Evolutionary conservation across 805 yeast genomes (phyloP), one percentile per base, ranked within the genome.

Genomic region (Candida dendrica): DNA sequence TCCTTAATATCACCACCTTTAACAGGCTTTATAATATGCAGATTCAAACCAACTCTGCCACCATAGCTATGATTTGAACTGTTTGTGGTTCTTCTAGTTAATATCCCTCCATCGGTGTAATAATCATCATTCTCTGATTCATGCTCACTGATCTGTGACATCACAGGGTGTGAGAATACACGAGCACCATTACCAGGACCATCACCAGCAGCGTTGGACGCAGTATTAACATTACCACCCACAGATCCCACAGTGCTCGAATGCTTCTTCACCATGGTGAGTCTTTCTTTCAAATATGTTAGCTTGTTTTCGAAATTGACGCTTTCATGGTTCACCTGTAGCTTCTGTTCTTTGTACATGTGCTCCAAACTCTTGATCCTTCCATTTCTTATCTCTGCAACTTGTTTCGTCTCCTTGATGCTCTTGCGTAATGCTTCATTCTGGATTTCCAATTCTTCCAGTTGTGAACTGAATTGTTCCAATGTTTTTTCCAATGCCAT

Each of bases 11-110:
- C 13, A 3, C 49, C 55, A 17, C 84, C 84, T 41, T 80, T 65
- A 33, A 79, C 36, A 1, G 85, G 84, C 56, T 79, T 80, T 16
- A 81, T 77, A 7, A 82, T 81, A 40, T 77, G 61, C 45, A 79
- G 62, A 54, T 78, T 76, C 38, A 78, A 60, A 1, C 83, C 83
- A 17, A 64, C 61, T 45, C 66, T 64, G 10, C 44, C 45, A 30
- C 33, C 22, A 35, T 22, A 13, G 8, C 34, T 40, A 27, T 22
- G 37, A 32, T 26, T 30, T 16, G 40, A 36, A 22, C 40, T 34
- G 34, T 20, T 15, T 34, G 39, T 38, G 31, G 47, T 34, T 17
- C 20, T 43, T 35, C 43, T 38, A n/a, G 44, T 36, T 19, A 40
- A n/a, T 15, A 24, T 27, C 14, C 14, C 26, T 17, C 24, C 34